Evolutionary conservation across 495 filamentous ascomycete species (phyloP).

Genomic region (Tuber brumale): DNA sequence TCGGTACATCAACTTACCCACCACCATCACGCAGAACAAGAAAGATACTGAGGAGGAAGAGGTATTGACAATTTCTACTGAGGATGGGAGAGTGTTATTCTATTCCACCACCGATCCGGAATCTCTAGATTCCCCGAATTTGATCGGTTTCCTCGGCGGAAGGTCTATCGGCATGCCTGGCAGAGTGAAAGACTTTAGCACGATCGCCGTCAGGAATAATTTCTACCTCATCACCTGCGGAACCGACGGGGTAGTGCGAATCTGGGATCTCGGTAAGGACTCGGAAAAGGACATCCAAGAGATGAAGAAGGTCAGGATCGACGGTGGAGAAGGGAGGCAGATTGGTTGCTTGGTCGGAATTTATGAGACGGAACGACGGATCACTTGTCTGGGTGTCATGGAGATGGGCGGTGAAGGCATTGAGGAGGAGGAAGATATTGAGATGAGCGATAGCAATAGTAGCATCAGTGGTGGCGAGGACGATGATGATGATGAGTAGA

Average conservation of each 20-base stretch:
- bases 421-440: conserved; percentile 39
- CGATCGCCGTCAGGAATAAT: conserved; percentile 49
- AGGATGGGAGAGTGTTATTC: conserved; percentile 83
- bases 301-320: conserved; percentile 36
- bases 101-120: conserved; percentile 57
- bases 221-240: conserved; percentile 66
- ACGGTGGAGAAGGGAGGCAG: conserved; percentile 45
- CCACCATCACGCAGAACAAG: conserved; percentile 36
- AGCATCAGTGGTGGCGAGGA: neutral
- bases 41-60: conserved; percentile 46
- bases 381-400: conserved; percentile 84
- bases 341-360: conserved; percentile 67
- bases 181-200: conserved; percentile 81
- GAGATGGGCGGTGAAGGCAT: conserved; percentile 54
- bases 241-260: conserved; percentile 71
- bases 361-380: conserved; percentile 77
- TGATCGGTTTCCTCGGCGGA: conserved; percentile 74
- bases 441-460: conserved; percentile 27
- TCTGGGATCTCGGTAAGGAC: conserved; percentile 57
- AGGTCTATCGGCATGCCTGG: conserved; percentile 56
- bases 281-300: conserved; percentile 42
- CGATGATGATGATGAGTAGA: conserved; percentile 27
- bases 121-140: conserved; percentile 46
- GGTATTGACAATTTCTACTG: conserved; percentile 75
- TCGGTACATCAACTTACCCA: conserved; percentile 55